A percentile compares a stretch with the other conserved stretches of the same genome.
Evolutionary conservation across 2,329 filamentous ascomycete genomes (phyloP).

Genomic region (Cylindrodendrum hubeiense): DNA sequence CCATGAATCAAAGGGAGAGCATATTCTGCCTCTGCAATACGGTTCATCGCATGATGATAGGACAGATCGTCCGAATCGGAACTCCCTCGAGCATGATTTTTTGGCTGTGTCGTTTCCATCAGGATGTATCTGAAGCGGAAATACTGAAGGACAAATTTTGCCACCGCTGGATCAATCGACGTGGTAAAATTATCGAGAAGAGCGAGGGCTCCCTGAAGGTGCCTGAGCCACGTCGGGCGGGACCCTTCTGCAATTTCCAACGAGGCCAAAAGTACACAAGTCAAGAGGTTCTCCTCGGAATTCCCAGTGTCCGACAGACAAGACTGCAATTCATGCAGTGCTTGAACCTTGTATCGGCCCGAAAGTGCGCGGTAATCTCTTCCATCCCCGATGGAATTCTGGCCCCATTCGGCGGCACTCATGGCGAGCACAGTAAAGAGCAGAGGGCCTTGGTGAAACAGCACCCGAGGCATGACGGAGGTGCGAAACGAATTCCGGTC

Average conservation of each 20-base stretch:
- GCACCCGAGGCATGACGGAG: slow-evolving; percentile 38
- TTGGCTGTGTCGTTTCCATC: slow-evolving; percentile 39
- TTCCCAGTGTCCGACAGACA: slow-evolving; percentile 24
- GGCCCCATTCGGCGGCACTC: slow-evolving; percentile 42
- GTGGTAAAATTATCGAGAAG: slow-evolving; percentile 36
- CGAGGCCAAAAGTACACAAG: slow-evolving; percentile 38
- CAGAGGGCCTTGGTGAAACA: slow-evolving; percentile 31
- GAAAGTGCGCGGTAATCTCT: slow-evolving; percentile 37
- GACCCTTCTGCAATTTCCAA: slow-evolving; percentile 41
- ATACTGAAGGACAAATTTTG: slow-evolving; percentile 38
- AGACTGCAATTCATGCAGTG: slow-evolving; percentile 35
- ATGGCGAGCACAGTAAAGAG: slow-evolving; percentile 38
- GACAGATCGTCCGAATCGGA: neutral
- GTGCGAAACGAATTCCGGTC: slow-evolving; percentile 36
- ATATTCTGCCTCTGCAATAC: slow-evolving; percentile 27
- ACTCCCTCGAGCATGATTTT: neutral
- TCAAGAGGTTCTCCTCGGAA: slow-evolving; percentile 37
- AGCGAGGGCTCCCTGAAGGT: slow-evolving; percentile 40
- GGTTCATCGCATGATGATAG: slow-evolving; percentile 26
- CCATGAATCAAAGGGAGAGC: slow-evolving; percentile 18
- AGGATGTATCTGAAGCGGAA: slow-evolving; percentile 42
- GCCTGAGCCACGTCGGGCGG: slow-evolving; percentile 35
- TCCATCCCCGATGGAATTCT: slow-evolving; percentile 29
- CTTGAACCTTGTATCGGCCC: slow-evolving; percentile 38
- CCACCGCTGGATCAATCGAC: slow-evolving; percentile 29